Conservation (phyloP, 805 yeast species). For the Kodamaea fukazawae region DNA sequence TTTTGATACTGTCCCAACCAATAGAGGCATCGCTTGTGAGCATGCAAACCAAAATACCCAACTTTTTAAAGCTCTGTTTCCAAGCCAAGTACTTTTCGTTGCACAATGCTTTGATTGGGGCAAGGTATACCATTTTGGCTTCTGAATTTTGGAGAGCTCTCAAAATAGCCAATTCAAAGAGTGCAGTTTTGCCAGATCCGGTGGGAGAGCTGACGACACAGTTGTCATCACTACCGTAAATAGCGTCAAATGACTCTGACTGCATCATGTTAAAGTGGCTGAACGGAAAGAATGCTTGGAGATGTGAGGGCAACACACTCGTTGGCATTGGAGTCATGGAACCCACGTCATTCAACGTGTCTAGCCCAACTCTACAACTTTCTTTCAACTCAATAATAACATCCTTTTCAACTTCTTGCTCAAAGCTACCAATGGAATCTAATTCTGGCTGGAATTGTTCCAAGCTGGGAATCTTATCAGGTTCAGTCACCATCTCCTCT, state of each 20-base stretch:
- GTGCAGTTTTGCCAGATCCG: conserved; percentile 53
- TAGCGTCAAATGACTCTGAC: conserved; percentile 36
- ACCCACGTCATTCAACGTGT: neutral
- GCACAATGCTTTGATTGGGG: conserved; percentile 61
- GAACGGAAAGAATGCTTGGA: conserved; percentile 17
- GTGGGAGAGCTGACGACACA: conserved; percentile 55
- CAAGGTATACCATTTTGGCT: conserved; percentile 45
- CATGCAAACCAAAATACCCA: conserved; percentile 45
- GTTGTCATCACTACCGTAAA: conserved; percentile 37
- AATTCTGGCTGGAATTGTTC: no score
- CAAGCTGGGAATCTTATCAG: no score
- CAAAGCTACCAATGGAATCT: no score
- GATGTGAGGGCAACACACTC: neutral
- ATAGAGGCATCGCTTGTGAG: conserved; percentile 57
- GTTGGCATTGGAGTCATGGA: neutral
- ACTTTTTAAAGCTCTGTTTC: conserved; percentile 36
- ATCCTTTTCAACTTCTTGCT: no score
- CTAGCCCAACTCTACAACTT: neutral
- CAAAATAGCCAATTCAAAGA: conserved; percentile 52
- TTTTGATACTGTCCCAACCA: conserved; percentile 28
- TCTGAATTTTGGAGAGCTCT: conserved; percentile 26
- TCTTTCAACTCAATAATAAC: no score
- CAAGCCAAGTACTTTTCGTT: conserved; percentile 48
- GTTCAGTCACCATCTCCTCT: no score
- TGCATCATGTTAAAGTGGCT: conserved; percentile 50